Base-by-base conservation (phyloP, 805 yeast species). In the Candida insectorum region DNA sequence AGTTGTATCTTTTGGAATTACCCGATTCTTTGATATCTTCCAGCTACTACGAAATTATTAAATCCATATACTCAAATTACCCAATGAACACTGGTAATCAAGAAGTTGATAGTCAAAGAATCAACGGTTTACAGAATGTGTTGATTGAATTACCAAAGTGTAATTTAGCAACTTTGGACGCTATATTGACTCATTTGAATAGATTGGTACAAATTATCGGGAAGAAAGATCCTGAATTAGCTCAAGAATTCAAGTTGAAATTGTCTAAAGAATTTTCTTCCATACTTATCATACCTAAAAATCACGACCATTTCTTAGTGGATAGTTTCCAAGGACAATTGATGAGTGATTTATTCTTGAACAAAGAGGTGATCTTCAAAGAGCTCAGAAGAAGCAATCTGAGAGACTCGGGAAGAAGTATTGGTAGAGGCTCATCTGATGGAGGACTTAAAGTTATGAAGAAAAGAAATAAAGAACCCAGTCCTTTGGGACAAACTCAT, bases 151-250 rank as follows among this genome's bases (percentile, higher is more conserved):
- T 86, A 34, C 79, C 87, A 14, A 75, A 80, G 32, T 70, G 82
- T 28, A 83, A 81, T 48, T 64, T 85, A 26, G 91, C 94, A 1
- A 83, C 94, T 0, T 67, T 86, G 34, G 89, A 83, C 53, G 88
- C 89, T 1, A 57, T 86, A n/a, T 71, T 81, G 24, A 78, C 87
- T 2, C 95, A 86, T 56, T 73, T 86, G 52, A 70, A 72, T 33
- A 67, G 94, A 29, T 59, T 86, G 36, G 72, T 81, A 18, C 59
- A 54, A 34, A 64, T 52, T 49, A 68, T 52, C 58, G 75, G 71
- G 51, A 66, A 52, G 43, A 73, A 51, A 53, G 60, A 48, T 45
- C 52, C 41, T 33, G 62, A 44, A 9, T 44, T 58, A 39, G 58
- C 66, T 5, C 29, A 65, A 0, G 51, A 56, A 0, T 64, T 64